Conservation (phyloP, 2,329 filamentous ascomycete genomes). For the Diplodia seriata region DNA sequence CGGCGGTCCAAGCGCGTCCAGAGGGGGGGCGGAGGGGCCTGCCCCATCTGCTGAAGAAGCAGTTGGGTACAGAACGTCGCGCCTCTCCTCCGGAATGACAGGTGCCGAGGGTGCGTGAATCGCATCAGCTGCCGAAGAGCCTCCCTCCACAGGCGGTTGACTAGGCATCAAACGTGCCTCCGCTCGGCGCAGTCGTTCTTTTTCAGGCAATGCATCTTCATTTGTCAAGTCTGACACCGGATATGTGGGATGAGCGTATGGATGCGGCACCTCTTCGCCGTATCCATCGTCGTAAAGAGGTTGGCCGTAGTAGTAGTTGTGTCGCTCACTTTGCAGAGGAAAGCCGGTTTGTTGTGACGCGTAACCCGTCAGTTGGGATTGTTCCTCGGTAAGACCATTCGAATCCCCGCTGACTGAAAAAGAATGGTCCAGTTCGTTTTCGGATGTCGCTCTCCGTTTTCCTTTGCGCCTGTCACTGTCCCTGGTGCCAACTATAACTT, state of each 20-base stretch:
- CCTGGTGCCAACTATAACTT: slow-evolving; percentile 83
- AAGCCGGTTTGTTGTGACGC: not conserved
- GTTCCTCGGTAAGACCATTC: slow-evolving; percentile 33
- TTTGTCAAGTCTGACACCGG: slow-evolving; percentile 28
- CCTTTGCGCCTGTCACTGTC: slow-evolving; percentile 69
- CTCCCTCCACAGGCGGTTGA: slow-evolving; percentile 66
- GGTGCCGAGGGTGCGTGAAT: slow-evolving; percentile 47
- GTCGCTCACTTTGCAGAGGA: slow-evolving; percentile 23
- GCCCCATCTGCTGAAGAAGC: not conserved
- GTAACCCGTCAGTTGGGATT: not conserved
- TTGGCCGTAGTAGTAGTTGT: slow-evolving; percentile 41
- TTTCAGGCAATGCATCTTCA: slow-evolving; percentile 75
- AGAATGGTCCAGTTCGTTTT: slow-evolving; percentile 30
- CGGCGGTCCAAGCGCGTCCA: not conserved
- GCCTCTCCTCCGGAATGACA: slow-evolving; percentile 33
- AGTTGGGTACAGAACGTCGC: not conserved
- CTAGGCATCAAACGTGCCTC: slow-evolving; percentile 84
- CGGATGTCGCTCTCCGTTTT: slow-evolving; percentile 49
- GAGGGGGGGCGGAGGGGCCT: slow-evolving; percentile 20
- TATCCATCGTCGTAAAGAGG: slow-evolving; percentile 27
- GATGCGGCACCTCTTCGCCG: slow-evolving; percentile 32
- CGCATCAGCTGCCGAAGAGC: slow-evolving; percentile 50
- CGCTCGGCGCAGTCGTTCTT: slow-evolving; percentile 77
- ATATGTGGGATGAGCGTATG: slow-evolving; percentile 27
- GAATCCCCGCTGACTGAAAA: slow-evolving; percentile 6